Conservation (phyloP, 345 rosid genomes). For the Melaleuca quinquenervia region DNA sequence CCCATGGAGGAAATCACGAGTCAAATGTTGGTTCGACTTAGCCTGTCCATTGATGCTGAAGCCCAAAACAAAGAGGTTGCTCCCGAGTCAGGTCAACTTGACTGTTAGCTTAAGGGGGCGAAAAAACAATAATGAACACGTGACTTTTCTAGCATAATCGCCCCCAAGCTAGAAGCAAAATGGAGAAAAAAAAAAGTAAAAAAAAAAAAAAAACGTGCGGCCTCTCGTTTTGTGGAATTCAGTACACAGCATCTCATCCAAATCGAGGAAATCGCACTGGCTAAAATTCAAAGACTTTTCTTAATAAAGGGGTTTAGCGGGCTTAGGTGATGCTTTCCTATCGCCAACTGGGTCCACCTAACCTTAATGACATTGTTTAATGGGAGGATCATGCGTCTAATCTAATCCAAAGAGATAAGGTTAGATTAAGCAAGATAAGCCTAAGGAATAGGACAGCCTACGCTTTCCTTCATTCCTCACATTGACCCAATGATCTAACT, state of each 20-base stretch:
- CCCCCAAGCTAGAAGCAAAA: neutral
- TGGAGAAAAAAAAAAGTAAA: neutral
- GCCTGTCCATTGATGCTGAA: neutral
- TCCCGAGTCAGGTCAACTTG: neutral
- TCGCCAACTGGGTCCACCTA: neutral
- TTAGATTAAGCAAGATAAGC: neutral
- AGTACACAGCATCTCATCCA: neutral
- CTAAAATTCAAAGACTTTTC: neutral
- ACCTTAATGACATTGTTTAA: neutral
- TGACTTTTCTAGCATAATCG: neutral
- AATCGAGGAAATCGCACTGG: neutral
- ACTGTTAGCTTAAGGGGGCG: neutral
- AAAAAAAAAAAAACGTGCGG: neutral
- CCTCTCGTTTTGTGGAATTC: neutral
- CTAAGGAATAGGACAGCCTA: neutral
- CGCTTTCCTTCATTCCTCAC: neutral
- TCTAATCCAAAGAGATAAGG: neutral
- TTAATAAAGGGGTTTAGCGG: neutral
- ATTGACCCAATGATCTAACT: neutral
- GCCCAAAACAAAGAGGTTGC: neutral
- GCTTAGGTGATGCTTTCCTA: neutral
- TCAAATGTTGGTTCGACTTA: neutral
- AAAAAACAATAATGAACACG: neutral
- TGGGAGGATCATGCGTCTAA: neutral
- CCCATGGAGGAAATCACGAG: neutral